Conservation (phyloP, 2,329 filamentous ascomycete genomes). For the Basipetospora chlamydospora region DNA sequence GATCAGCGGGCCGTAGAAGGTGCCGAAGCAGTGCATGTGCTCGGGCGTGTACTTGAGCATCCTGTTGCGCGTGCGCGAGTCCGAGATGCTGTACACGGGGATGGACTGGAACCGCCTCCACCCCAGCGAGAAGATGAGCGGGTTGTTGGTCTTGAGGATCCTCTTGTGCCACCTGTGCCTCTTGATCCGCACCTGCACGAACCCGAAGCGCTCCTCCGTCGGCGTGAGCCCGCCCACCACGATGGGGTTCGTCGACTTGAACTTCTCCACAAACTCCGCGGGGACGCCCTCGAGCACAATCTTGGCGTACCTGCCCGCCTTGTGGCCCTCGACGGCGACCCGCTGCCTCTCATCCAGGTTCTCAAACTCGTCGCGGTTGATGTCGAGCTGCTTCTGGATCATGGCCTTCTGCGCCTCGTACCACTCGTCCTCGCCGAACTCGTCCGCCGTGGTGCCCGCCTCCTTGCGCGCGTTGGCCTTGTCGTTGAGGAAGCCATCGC, state of each 20-base stretch:
- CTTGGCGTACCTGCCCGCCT: conserved; percentile 83
- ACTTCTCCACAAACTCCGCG: conserved; percentile 73
- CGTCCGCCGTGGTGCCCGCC: conserved; percentile 46
- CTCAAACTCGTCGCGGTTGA: conserved; percentile 91
- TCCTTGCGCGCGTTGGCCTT: conserved; percentile 64
- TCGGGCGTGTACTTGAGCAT: conserved; percentile 99
- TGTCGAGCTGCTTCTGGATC: conserved; percentile 88
- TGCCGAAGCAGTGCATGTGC: conserved; percentile 97
- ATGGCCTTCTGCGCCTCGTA: conserved; percentile 92
- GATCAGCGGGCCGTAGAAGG: conserved; percentile 87
- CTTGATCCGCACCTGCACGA: conserved; percentile 92
- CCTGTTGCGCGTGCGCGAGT: conserved; percentile 82
- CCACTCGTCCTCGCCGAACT: conserved; percentile 97
- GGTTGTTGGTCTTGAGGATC: conserved; percentile 96
- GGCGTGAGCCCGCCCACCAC: conserved; percentile 83
- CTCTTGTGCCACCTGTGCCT: conserved; percentile 98
- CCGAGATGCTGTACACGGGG: conserved; percentile 88
- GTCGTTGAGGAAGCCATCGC: conserved; percentile 88
- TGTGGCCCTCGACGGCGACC: conserved; percentile 74
- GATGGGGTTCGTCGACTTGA: conserved; percentile 69
- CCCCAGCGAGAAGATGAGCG: conserved; percentile 88
- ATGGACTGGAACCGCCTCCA: conserved; percentile 91
- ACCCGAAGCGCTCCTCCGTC: conserved; percentile 92
- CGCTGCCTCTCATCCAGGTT: conserved; percentile 73
- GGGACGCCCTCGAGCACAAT: conserved; percentile 82